Conservation (phyloP, 768 basidiomycete genomes). For the Lentinula raphanica region DNA sequence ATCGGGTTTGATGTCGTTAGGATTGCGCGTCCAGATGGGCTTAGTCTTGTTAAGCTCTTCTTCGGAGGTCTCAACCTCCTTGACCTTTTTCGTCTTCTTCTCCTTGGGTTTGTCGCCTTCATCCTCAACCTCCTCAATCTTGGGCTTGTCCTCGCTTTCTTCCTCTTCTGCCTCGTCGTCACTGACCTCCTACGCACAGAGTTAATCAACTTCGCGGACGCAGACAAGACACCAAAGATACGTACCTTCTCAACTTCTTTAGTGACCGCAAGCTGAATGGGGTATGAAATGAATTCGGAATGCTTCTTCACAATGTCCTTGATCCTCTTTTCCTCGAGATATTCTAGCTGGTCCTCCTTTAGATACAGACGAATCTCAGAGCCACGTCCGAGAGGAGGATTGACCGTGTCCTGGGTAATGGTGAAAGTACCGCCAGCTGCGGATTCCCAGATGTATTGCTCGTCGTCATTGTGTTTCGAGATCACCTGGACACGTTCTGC, state of each 20-base stretch:
- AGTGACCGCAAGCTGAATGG: slow-evolving; percentile 95
- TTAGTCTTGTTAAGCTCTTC: slow-evolving; percentile 99
- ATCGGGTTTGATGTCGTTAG: slow-evolving; percentile 85
- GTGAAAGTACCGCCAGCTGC: slow-evolving; percentile 99
- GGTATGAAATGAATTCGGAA: slow-evolving; percentile 99
- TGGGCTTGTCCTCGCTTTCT: slow-evolving; percentile 69
- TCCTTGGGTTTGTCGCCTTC: slow-evolving; percentile 81
- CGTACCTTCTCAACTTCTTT: slow-evolving; percentile 99
- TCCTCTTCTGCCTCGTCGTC: slow-evolving; percentile 72
- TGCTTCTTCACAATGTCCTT: slow-evolving; percentile 99
- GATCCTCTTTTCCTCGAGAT: slow-evolving; percentile 98
- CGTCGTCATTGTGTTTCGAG: slow-evolving; percentile 99
- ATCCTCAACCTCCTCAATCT: slow-evolving; percentile 81
- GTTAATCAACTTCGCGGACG: background rate
- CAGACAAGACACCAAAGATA: slow-evolving; percentile 3
- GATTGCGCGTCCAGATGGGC: slow-evolving; percentile 99
- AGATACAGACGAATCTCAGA: slow-evolving; percentile 87
- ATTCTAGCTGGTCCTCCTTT: slow-evolving; percentile 99
- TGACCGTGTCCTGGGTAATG: slow-evolving; percentile 89
- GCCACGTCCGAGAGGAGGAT: slow-evolving; percentile 89
- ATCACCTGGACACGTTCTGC: slow-evolving; percentile 98
- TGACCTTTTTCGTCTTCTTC: slow-evolving; percentile 93
- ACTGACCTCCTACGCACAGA: slow-evolving; percentile 66
- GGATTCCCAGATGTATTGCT: slow-evolving; percentile 99
- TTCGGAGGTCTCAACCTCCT: slow-evolving; percentile 80